Conservation (phyloP, 441 rosid genomes). For the Capsella rubella region DNA sequence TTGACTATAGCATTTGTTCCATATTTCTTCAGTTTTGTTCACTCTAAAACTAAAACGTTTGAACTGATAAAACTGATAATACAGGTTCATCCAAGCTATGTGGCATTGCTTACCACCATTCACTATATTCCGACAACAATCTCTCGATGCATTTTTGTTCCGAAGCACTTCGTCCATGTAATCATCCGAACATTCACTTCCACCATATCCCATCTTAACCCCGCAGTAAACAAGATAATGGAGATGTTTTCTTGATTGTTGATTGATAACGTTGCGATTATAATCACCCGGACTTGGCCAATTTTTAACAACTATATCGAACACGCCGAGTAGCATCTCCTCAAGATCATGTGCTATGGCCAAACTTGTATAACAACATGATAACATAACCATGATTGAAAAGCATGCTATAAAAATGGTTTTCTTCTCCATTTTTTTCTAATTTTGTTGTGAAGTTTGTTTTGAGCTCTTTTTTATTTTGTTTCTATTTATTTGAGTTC, state of each 20-base stretch:
- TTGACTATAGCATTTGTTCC: conserved; percentile 11
- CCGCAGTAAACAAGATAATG: not conserved
- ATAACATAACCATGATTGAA: conserved; percentile 20
- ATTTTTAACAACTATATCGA: not conserved
- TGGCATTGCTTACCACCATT: conserved; percentile 29
- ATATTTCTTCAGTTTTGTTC: not conserved
- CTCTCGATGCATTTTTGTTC: conserved; percentile 6
- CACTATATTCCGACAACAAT: conserved; percentile 26
- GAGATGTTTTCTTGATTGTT: not conserved
- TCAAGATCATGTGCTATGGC: conserved; percentile 18
- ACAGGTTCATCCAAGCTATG: conserved; percentile 26
- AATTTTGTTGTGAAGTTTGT: not conserved
- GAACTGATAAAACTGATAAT: conserved; percentile 16
- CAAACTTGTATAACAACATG: conserved; percentile 10
- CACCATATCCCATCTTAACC: conserved; percentile 3
- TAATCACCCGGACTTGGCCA: conserved; percentile 24
- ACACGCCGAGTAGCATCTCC: not conserved
- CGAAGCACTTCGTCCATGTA: not conserved
- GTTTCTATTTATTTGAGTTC: not conserved
- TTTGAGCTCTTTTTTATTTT: not conserved
- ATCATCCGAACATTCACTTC: not conserved
- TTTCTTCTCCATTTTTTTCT: conserved; percentile 25
- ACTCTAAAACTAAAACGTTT: not conserved
- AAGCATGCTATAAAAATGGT: not conserved
- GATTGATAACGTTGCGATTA: not conserved